Evolutionary conservation across 208 protist species (phyloP).

Genomic region (Leishmania gerbilli): DNA sequence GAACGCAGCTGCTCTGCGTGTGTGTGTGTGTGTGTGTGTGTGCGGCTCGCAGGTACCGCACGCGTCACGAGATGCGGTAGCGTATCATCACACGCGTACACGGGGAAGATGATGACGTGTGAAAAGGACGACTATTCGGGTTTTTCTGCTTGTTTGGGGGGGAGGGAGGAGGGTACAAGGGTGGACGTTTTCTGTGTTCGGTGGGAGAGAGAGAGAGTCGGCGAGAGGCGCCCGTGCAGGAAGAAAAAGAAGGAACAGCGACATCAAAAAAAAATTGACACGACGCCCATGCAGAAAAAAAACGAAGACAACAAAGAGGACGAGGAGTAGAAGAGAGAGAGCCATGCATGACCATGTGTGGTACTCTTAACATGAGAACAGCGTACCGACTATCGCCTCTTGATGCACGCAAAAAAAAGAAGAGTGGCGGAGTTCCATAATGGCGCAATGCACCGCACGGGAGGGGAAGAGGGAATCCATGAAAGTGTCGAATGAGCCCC

Average conservation of each 20-base stretch:
- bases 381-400: background rate
- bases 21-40: background rate
- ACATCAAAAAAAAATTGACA: too few species aligned
- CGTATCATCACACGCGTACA: background rate
- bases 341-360: background rate
- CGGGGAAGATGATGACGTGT: background rate
- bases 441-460: background rate
- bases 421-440: background rate
- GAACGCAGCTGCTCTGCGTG: background rate
- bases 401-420: background rate
- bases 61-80: background rate
- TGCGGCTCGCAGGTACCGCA: background rate
- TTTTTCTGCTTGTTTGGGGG: background rate
- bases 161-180: too few species aligned
- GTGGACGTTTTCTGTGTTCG: background rate
- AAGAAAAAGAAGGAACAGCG: background rate
- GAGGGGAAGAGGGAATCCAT: background rate
- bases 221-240: background rate
- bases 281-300: background rate
- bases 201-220: background rate
- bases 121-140: background rate
- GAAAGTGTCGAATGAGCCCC: background rate
- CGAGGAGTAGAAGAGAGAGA: background rate
- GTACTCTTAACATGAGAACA: background rate
- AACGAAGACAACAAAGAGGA: background rate